Conservation (phyloP, 352 stramenopile genomes). For the Pilasporangium apinafurcum region DNA sequence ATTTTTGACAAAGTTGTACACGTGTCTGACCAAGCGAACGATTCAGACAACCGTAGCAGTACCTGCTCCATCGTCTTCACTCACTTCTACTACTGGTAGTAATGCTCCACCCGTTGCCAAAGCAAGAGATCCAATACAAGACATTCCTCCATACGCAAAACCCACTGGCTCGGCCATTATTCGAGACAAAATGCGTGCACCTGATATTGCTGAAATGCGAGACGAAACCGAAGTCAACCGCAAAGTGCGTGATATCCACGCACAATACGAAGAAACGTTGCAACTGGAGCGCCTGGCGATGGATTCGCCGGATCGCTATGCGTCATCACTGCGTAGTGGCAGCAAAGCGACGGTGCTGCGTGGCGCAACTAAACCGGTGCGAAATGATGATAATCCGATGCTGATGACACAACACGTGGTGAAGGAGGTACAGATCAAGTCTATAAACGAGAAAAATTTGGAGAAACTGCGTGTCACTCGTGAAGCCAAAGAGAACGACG, state of each 20-base stretch:
- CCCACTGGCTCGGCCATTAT: constrained; percentile 79
- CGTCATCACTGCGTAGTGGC: constrained; percentile 46
- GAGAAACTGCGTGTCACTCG: constrained; percentile 75
- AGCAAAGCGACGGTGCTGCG: constrained; percentile 56
- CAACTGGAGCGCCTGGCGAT: constrained; percentile 73
- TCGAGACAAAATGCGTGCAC: constrained; percentile 70
- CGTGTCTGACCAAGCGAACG: constrained; percentile 85
- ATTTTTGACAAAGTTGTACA: constrained; percentile 87
- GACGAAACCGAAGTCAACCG: constrained; percentile 66
- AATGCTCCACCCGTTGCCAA: constrained; percentile 19
- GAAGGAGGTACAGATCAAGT: constrained; percentile 88
- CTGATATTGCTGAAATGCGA: constrained; percentile 62
- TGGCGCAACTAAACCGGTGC: constrained; percentile 56
- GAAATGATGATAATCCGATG: constrained; percentile 55
- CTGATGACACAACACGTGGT: constrained; percentile 71
- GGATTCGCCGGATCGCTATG: constrained; percentile 51
- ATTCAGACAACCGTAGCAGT: constrained; percentile 51
- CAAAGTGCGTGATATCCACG: constrained; percentile 55
- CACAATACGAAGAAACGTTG: constrained; percentile 71
- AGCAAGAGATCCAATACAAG: constrained; percentile 18
- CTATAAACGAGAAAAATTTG: constrained; percentile 79
- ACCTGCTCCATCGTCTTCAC: no score
- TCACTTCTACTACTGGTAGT: no score
- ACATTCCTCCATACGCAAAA: constrained; percentile 78
- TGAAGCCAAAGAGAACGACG: constrained; percentile 56